Conservation (phyloP, 345 rosid genomes). For the thale cress (Arabidopsis thaliana) region TAIR10.1 NC_003075.7:4629501-4630000, state of each 20-base stretch:
- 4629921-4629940: not conserved
- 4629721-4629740: not conserved
- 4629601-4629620: not conserved
- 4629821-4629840: rapidly evolving
- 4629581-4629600: not conserved
- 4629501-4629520: not conserved
- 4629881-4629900: not conserved
- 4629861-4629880: not conserved
- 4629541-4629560: no score
- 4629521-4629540: not conserved
- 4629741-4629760: not conserved
- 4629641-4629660: not conserved
- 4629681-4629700: not conserved
- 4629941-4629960: not conserved
- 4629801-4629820: rapidly evolving
- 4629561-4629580: no score
- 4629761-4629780: not conserved
- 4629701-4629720: not conserved
- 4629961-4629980: constrained; percentile 1
- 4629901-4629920: not conserved
- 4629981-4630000: no score
- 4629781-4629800: not conserved
- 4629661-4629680: not conserved
- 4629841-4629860: not conserved
- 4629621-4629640: not conserved